phyloP scores from a whole-genome alignment of 306 rosid species.

The Styphnolobium japonicum region DNA sequence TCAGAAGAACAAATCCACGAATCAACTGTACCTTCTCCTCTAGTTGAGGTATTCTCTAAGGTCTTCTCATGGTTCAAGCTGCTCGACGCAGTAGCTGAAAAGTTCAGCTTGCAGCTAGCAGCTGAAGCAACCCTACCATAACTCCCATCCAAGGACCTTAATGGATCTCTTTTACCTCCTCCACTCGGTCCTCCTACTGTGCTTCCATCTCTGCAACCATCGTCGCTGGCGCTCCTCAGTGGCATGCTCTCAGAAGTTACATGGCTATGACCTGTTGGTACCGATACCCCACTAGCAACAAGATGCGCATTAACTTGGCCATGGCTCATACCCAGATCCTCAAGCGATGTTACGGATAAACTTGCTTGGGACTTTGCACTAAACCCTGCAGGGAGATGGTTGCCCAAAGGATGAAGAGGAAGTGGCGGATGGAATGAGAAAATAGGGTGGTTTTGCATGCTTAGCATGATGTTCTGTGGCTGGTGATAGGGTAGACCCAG shows the following conservation, averaged over 20 bases:
- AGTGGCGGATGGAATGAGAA: constrained; percentile 41
- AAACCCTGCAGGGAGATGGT: constrained; percentile 16
- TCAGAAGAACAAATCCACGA: constrained; percentile 79
- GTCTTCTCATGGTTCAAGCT: constrained; percentile 45
- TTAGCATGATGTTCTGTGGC: constrained; percentile 36
- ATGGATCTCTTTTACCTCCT: constrained; percentile 1
- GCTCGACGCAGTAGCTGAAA: constrained; percentile 31
- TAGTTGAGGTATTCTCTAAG: constrained; percentile 35
- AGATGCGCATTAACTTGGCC: constrained; percentile 26
- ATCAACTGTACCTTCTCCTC: constrained; percentile 61
- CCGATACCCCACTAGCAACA: background rate
- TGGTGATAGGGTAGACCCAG: constrained; percentile 24
- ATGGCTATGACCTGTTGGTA: background rate
- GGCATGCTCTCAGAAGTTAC: constrained; percentile 9
- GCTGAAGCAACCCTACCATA: background rate
- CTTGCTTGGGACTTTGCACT: constrained; percentile 26
- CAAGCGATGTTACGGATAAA: constrained; percentile 33
- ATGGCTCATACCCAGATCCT: constrained; percentile 37
- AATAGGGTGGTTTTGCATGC: constrained; percentile 45
- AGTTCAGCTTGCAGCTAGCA: constrained; percentile 46
- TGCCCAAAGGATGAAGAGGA: constrained; percentile 23
- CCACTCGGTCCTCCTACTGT: background rate
- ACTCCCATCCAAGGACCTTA: constrained; percentile 17
- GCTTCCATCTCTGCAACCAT: background rate
- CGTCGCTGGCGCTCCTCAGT: background rate